phyloP scores from a whole-genome alignment of 352 stramenopile genomes.

The Pythium vanterpoolii region DNA sequence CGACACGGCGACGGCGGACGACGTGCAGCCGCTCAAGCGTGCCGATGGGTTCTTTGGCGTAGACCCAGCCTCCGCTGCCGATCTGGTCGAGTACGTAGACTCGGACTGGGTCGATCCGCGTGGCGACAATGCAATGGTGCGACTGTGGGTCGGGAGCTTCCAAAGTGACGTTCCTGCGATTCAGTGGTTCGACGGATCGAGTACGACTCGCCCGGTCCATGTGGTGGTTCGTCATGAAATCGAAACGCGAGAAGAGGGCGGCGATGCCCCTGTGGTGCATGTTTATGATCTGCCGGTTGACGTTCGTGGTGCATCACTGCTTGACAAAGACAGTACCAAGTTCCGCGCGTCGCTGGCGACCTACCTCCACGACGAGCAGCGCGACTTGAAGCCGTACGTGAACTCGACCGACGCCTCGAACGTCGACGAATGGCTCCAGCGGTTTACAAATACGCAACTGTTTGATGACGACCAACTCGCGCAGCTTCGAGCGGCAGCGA shows the following conservation, averaged over 20 bases:
- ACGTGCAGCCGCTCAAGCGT: not conserved
- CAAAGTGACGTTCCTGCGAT: slow-evolving; percentile 45
- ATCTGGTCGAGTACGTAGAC: slow-evolving; percentile 51
- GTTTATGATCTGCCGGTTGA: slow-evolving; percentile 16
- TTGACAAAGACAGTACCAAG: slow-evolving; percentile 49
- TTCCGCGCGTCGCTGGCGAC: slow-evolving; percentile 32
- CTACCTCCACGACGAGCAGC: slow-evolving; percentile 18
- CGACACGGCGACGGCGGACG: not conserved
- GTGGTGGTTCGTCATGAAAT: slow-evolving; percentile 7
- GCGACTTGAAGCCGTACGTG: slow-evolving; percentile 35
- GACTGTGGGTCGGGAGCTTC: slow-evolving; percentile 73
- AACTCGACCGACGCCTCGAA: slow-evolving; percentile 27
- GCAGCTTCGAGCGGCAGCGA: slow-evolving; percentile 12
- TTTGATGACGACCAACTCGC: slow-evolving; percentile 11
- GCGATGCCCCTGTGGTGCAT: not conserved
- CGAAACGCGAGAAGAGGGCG: not conserved
- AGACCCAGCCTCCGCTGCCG: slow-evolving; percentile 26
- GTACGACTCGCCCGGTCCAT: not conserved
- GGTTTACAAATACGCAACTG: slow-evolving; percentile 9
- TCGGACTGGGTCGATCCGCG: slow-evolving; percentile 59
- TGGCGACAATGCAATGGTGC: slow-evolving; percentile 29
- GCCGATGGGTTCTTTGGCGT: slow-evolving; percentile 71
- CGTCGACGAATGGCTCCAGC: slow-evolving; percentile 24
- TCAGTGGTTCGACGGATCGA: slow-evolving; percentile 33
- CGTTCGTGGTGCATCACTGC: slow-evolving; percentile 28